Percentiles rank a stretch among this genome's conserved stretches.
These are phyloP conservation scores for Sextonia rubra DNA, from an alignment of 164 flowering plant genomes.

Conservation along the genomic window DNA sequence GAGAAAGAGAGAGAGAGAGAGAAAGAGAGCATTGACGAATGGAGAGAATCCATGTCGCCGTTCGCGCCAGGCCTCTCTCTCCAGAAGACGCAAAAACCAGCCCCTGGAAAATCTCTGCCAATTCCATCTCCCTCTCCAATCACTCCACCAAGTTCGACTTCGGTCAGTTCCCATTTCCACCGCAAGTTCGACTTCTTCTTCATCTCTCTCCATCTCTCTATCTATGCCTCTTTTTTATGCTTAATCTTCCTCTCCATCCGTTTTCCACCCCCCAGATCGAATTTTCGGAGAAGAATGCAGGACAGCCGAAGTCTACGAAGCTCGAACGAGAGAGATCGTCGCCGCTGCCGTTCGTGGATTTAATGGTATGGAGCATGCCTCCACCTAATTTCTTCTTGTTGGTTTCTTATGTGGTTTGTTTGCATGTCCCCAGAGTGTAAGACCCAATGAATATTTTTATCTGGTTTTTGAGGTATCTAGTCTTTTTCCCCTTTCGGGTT, in stretches of 20 bases:
- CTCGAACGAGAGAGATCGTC: constrained; percentile 69
- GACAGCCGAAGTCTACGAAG: constrained; percentile 60
- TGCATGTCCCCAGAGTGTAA: not conserved
- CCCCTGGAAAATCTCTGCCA: constrained; percentile 73
- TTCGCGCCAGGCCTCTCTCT: constrained; percentile 75
- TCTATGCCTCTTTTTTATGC: no score
- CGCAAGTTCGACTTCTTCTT: not conserved
- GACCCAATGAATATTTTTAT: no score
- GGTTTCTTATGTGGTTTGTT: not conserved
- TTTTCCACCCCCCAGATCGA: constrained; percentile 36
- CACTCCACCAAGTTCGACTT: constrained; percentile 67
- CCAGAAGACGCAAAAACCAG: constrained; percentile 69
- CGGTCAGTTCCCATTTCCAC: constrained; percentile 33
- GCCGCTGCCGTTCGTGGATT: constrained; percentile 89
- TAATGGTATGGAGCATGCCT: constrained; percentile 42
- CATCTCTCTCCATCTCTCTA: not conserved
- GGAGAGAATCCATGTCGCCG: constrained; percentile 90
- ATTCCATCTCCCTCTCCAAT: constrained; percentile 54
- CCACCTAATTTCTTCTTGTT: not conserved
- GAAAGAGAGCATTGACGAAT: constrained; percentile 16
- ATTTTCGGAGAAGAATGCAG: constrained; percentile 66
- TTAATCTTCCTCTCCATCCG: not conserved
- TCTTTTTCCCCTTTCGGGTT: no score
- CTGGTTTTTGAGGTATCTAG: no score
- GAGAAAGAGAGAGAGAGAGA: not conserved